Conservation (phyloP, 2,329 filamentous ascomycete genomes). For the Westerdykella aurantiaca region DNA sequence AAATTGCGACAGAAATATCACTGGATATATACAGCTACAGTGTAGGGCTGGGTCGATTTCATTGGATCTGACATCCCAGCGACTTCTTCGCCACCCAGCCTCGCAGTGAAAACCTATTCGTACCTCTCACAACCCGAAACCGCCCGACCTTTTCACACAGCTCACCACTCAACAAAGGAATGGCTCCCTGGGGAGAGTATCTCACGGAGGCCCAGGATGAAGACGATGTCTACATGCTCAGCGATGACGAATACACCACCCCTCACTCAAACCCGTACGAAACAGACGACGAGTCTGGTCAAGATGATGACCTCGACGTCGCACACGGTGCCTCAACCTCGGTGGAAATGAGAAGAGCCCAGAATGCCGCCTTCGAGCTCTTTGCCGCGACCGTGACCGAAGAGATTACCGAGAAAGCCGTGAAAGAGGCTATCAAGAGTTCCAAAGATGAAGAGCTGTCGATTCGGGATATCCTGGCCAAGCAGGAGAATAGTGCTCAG, state of each 20-base stretch:
- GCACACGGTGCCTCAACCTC: constrained; percentile 21
- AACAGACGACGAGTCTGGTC: constrained; percentile 16
- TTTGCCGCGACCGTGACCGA: constrained; percentile 42
- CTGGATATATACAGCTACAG: too few relatives aligned
- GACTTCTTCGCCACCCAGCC: too few relatives aligned
- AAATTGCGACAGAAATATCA: too few relatives aligned
- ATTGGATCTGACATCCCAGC: too few relatives aligned
- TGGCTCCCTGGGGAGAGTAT: too few relatives aligned
- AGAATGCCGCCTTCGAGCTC: constrained; percentile 39
- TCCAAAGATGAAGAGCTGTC: constrained; percentile 47
- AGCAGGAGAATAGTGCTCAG: constrained; percentile 51
- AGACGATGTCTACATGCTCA: background rate
- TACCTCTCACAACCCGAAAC: too few relatives aligned
- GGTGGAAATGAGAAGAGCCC: constrained; percentile 36
- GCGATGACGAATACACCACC: too few relatives aligned
- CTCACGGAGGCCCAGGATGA: background rate
- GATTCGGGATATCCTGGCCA: constrained; percentile 49
- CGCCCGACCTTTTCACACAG: too few relatives aligned
- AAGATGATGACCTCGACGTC: constrained; percentile 19
- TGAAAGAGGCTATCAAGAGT: constrained; percentile 32
- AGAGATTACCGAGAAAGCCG: constrained; percentile 37
- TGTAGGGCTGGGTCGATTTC: too few relatives aligned
- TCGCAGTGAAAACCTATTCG: too few relatives aligned
- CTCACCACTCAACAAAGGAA: too few relatives aligned
- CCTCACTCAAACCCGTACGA: background rate